Evolutionary conservation across 306 rosid genomes (phyloP), one percentile per base, ranked within the genome.

Genomic region (Begonia peltatifolia): DNA sequence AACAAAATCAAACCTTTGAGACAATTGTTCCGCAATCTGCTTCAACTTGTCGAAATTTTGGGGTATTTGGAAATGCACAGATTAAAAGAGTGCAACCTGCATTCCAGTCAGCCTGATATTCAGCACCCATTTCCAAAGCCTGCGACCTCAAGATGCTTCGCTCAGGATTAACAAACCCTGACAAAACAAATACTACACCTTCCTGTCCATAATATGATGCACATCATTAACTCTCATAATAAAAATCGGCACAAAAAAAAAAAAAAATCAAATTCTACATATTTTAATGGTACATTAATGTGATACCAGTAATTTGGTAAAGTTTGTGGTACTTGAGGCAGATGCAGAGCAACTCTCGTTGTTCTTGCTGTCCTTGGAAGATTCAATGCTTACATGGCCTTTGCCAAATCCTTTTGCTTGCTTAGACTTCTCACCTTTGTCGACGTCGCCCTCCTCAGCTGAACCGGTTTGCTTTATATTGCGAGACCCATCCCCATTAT

Each of bases 151-250:
- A 63, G 58, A 60, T 71, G 63, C 95, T 60, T 22, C 95, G 88
- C 75, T 89, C 90, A 1, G 97, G 95, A 78, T 89, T 89, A 52
- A 89, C 87, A 78, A 89, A 82, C 17, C 97, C 97, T 9, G 97
- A 89, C 48, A 89, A 57, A 64, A 82, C 95, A 69, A 84, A 89
- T 60, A 84, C 87, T 50, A 89, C 94, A 15, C 95, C 95, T 70
- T 84, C 90, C 95, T 89, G 95, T 50, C 56, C 68, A 72, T 2
- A 58, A 30, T 59, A 65, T 13, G 63, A 51, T 14, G 10, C 51
- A 17, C 50, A 3, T 35, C 11, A 48, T 63, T 23, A 68, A 20
- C 4, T 11, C 14, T n/a, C 14, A 12, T 44, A 69, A 60, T 63
- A 57, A 14, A 50, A 38, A 9, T 11, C 18, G 9, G 6, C 50